Conservation (phyloP, 2,329 filamentous ascomycete genomes). For the Ceratocystis cacaofunesta region DNA sequence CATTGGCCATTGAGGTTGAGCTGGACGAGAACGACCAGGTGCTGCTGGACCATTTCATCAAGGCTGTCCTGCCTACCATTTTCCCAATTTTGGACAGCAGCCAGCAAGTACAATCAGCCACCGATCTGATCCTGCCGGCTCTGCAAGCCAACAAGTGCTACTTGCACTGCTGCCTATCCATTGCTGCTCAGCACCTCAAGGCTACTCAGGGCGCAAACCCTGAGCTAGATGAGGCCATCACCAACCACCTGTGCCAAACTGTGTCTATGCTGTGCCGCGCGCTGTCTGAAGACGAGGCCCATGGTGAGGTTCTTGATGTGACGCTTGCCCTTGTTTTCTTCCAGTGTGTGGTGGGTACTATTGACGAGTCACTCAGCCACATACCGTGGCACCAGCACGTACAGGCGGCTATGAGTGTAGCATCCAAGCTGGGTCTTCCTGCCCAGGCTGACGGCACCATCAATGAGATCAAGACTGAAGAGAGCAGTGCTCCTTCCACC, state of each 20-base stretch:
- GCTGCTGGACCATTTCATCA: constrained; percentile 79
- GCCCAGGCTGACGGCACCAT: background rate
- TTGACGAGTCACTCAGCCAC: constrained; percentile 71
- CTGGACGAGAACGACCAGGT: constrained; percentile 79
- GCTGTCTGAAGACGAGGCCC: constrained; percentile 64
- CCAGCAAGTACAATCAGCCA: constrained; percentile 66
- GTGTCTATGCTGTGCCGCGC: constrained; percentile 75
- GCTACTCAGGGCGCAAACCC: constrained; percentile 50
- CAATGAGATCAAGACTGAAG: constrained; percentile 19
- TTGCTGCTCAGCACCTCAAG: constrained; percentile 85
- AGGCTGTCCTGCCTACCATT: constrained; percentile 71
- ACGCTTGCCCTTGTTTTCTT: constrained; percentile 88
- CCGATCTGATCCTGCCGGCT: constrained; percentile 72
- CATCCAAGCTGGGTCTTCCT: constrained; percentile 67
- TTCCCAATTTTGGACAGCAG: constrained; percentile 88
- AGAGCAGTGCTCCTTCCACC: background rate
- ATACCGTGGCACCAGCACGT: constrained; percentile 98
- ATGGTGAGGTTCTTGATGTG: constrained; percentile 79
- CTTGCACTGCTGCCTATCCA: constrained; percentile 87
- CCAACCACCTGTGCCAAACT: constrained; percentile 79
- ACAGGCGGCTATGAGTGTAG: constrained; percentile 72
- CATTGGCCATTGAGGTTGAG: constrained; percentile 53
- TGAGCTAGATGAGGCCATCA: constrained; percentile 76
- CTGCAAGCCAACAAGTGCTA: constrained; percentile 86
- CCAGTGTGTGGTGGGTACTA: constrained; percentile 77